Base-by-base conservation (phyloP, 208 protist genomes). In the Trypanosoma mega region DNA sequence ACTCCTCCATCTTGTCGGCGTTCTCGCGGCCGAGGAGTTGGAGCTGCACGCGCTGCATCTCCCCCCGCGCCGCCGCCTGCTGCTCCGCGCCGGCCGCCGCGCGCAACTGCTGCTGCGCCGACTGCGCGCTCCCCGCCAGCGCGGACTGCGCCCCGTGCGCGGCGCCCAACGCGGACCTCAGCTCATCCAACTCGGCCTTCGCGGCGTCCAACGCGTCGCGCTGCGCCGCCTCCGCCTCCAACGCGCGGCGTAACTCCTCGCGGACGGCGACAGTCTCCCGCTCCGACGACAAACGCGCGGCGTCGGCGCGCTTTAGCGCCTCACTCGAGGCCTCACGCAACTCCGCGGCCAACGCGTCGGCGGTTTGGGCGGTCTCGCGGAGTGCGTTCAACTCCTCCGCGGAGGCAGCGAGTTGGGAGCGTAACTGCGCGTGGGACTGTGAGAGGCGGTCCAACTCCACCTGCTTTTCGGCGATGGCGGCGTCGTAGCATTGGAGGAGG, bases 401-500 rank as follows among this genome's bases (percentile, higher is more conserved):
- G 23, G 65, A 47, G 0, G 55, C 61, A 4, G 78, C 69, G 3
- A 78, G 34, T 36, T 58, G 36, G 3, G 57, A n/a, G 21, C 66
- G 75, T 29, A 76, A 21, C 31, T 61, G 53, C 24, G 51, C 43
- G 49, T 43, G 55, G 18, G 87, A 78, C 21, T 48, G 63, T 20
- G 58, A 43, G 27, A 87, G 70, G 18, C 54, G 52, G 12, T 77
- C 75, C 18, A 78, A 64, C 56, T 80, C 66, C 50, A 88, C 72
- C 21, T 78, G 53, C 57, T 85, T 90, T 58, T 93, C 87, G 9
- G 66, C 37, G 37, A 93, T 84, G n/a, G 85, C 72, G 6, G 82
- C 83, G 51, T 93, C 87, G 70, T 93, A 93, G 74, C 83, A 93
- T 72, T 90, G 87, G 31, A 93, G 65, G 6, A 93, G 74, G 0